Conservation (phyloP, 2,329 filamentous ascomycete species). For the Arthroderma uncinatum region DNA sequence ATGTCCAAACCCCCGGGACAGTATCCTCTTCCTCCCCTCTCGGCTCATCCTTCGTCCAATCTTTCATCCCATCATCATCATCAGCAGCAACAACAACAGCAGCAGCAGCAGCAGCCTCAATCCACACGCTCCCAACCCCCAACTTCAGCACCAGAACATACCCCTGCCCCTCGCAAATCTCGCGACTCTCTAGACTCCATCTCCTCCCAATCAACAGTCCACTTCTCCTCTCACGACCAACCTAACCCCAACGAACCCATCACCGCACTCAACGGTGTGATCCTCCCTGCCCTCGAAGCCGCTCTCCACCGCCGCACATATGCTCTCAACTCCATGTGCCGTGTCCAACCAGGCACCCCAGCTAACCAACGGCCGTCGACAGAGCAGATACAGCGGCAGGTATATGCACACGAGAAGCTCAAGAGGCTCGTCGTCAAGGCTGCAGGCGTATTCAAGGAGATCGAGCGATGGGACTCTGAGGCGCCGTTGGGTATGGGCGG, state of each 20-base stretch:
- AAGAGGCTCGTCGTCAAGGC: constrained; percentile 71
- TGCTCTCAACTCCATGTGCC: constrained; percentile 38
- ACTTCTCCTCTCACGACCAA: constrained; percentile 24
- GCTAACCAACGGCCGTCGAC: constrained; percentile 34
- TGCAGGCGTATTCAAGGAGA: constrained; percentile 72
- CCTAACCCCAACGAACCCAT: constrained; percentile 50
- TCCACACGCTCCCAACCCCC: constrained; percentile 4
- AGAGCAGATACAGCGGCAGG: constrained; percentile 50
- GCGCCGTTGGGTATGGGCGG: constrained; percentile 89
- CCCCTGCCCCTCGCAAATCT: neutral
- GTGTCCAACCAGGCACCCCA: constrained; percentile 42
- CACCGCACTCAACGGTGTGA: constrained; percentile 79
- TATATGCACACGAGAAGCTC: constrained; percentile 73
- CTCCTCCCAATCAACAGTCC: constrained; percentile 44
- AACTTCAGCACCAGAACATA: neutral
- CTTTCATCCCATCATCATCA: constrained; percentile 12
- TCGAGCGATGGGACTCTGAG: constrained; percentile 76
- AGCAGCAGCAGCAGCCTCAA: neutral
- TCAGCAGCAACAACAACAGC: constrained; percentile 3
- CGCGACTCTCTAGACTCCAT: constrained; percentile 9
- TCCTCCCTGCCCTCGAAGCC: constrained; percentile 84
- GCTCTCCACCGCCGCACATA: constrained; percentile 68
- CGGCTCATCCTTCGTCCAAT: constrained; percentile 13
- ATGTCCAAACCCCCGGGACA: constrained; percentile 16
- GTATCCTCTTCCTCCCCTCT: constrained; percentile 23